phyloP scores from a whole-genome alignment of 2,329 filamentous ascomycete species.

The Grosmannia huntii region DNA sequence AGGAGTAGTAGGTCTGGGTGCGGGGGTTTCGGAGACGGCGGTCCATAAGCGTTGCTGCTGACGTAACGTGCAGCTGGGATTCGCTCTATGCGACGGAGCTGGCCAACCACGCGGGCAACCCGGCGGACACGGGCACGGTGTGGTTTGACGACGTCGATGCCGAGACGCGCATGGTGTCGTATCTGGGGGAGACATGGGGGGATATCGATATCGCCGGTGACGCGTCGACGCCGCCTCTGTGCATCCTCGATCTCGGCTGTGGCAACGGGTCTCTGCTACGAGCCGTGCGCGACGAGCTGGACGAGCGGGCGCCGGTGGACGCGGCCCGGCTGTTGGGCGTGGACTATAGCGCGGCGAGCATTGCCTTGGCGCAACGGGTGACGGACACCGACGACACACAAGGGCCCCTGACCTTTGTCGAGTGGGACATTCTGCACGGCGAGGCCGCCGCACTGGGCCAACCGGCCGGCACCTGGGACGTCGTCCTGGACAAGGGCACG shows the following conservation, averaged over 20 bases:
- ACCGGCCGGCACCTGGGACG: constrained; percentile 54
- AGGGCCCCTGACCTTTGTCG: constrained; percentile 27
- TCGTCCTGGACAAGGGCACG: constrained; percentile 94
- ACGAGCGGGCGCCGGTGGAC: constrained; percentile 31
- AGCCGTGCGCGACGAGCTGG: constrained; percentile 47
- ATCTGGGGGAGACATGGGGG: constrained; percentile 48
- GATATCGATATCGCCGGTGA: no score
- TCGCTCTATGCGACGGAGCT: constrained; percentile 59
- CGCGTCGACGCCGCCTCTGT: constrained; percentile 18
- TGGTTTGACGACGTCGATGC: constrained; percentile 96
- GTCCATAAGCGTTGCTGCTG: not conserved
- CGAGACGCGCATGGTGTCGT: constrained; percentile 64
- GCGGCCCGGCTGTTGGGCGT: constrained; percentile 64
- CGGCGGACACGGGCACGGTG: constrained; percentile 71
- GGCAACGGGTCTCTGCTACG: constrained; percentile 92
- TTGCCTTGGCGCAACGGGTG: constrained; percentile 60
- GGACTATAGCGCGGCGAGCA: constrained; percentile 69
- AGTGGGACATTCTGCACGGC: constrained; percentile 52
- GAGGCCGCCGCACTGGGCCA: constrained; percentile 17
- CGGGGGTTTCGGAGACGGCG: not conserved
- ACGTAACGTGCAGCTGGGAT: constrained; percentile 50
- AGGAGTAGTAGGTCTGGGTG: constrained; percentile 82
- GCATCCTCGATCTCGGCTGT: constrained; percentile 77
- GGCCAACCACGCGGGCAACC: constrained; percentile 56
- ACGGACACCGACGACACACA: constrained; percentile 17